These are phyloP conservation scores for Picea mariana DNA, from an alignment of 83 land plant genomes.

Conservation along the genomic window DNA sequence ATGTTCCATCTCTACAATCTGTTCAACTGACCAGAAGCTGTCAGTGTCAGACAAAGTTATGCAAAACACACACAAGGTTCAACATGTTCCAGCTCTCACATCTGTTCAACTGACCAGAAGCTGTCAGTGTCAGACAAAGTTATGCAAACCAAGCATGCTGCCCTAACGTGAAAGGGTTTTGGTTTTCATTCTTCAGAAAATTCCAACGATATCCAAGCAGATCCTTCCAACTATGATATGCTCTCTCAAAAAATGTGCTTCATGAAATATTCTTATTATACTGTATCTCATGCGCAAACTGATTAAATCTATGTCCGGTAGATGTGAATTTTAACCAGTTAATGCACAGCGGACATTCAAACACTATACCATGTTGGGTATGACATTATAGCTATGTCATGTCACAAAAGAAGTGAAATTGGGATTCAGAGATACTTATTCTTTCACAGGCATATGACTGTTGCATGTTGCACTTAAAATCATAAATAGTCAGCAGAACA, in stretches of 20 bases:
- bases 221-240: no score
- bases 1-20: background rate
- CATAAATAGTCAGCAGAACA: background rate
- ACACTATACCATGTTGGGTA: background rate
- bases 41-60: background rate
- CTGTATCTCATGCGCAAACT: background rate
- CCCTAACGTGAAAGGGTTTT: background rate
- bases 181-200: background rate
- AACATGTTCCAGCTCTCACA: background rate
- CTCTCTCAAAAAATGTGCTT: background rate
- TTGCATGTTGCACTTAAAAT: background rate
- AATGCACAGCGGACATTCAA: background rate
- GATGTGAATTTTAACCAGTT: background rate
- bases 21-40: background rate
- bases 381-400: background rate
- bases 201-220: background rate
- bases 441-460: background rate
- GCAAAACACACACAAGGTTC: background rate
- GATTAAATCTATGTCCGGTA: background rate
- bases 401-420: background rate
- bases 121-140: background rate
- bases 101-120: background rate
- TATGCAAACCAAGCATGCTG: background rate
- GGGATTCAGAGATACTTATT: background rate
- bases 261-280: background rate